Evolutionary conservation across 2,329 filamentous ascomycete species (phyloP), one percentile per base, ranked within the genome.

Genomic region (Zarea fungicola): DNA sequence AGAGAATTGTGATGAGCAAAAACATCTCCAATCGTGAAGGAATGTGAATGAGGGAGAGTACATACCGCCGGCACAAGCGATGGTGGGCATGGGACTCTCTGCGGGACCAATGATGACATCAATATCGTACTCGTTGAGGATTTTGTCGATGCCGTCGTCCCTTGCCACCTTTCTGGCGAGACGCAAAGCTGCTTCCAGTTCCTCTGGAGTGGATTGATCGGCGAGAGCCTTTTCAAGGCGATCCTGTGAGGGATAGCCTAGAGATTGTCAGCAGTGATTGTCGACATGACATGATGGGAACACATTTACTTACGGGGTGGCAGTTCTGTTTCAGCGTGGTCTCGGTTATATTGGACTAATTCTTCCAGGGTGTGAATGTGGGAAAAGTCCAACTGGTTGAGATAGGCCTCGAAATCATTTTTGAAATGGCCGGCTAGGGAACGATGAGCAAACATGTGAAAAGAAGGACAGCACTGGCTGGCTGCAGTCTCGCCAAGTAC

Each of bases 61-160:
- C 43, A 29, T 13, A 47, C 44, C 41, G 31, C 35, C 32, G 23
- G 37, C 37, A 16, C 48, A 37, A 14, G 44, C 50, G 19, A 36
- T 52, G 18, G 43, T 42, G n/a, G 47, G 42, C 18, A 52, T 32
- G n/a, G 44, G 25, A 22, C 47, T 43, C 32, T 54, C 50, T n/a
- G 50, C 43, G 10, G 47, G 42, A 29, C 47, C 50, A 23, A 54
- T 51, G 31, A 54, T 51, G 39, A 52, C 43, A 34, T 54, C 46
- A 23, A 47, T 22, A 8, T 32, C 31, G n/a, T 42, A 49, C 37
- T 52, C 44, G 13, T 37, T 22, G 22, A 48, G 29, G 11, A 45
- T 36, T 25, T 42, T 22, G 13, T 49, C 21, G 26, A 49, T 49
- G 5, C 50, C 40, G 6, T 44, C 36, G 13, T 41, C 44, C 14